Evolutionary conservation across 345 rosid species (phyloP).

Genomic region (Populus ilicifolia): DNA sequence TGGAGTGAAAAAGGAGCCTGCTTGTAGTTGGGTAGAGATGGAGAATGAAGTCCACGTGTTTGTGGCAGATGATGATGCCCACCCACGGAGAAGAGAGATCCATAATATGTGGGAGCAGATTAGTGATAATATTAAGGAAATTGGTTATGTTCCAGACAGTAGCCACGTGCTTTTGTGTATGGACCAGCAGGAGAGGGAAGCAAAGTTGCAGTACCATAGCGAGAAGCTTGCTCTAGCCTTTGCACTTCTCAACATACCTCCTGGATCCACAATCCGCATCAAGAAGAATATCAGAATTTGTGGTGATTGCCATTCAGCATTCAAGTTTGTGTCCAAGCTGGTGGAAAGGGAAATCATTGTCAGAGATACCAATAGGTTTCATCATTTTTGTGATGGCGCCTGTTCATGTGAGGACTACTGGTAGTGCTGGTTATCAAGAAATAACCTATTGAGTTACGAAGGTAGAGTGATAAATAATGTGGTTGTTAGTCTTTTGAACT

Average conservation of each 20-base stretch:
- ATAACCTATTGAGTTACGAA: neutral
- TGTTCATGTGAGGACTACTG: conserved; percentile 68
- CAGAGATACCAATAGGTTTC: conserved; percentile 68
- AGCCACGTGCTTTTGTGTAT: conserved; percentile 53
- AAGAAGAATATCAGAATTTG: conserved; percentile 71
- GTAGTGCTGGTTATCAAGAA: conserved; percentile 24
- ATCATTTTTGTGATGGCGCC: conserved; percentile 52
- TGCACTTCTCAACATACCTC: conserved; percentile 53
- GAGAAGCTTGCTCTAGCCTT: conserved; percentile 76
- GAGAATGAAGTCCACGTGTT: conserved; percentile 48
- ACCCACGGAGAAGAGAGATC: conserved; percentile 54
- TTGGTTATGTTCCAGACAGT: conserved; percentile 58
- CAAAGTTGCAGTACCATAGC: conserved; percentile 56
- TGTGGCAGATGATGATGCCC: conserved; percentile 59
- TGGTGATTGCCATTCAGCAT: conserved; percentile 66
- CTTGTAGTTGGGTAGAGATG: conserved; percentile 67
- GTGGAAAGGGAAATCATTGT: conserved; percentile 50
- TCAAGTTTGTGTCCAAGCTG: conserved; percentile 52
- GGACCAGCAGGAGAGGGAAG: conserved; percentile 57
- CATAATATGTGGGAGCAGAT: conserved; percentile 46
- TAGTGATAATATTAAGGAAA: conserved; percentile 47
- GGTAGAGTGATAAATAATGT: neutral
- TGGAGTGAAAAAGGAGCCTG: conserved; percentile 60
- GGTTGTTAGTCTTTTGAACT: neutral
- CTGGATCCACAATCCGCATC: conserved; percentile 54